Base-by-base conservation (phyloP, 2,329 filamentous ascomycete species). In the Colletotrichum abscissum region DNA sequence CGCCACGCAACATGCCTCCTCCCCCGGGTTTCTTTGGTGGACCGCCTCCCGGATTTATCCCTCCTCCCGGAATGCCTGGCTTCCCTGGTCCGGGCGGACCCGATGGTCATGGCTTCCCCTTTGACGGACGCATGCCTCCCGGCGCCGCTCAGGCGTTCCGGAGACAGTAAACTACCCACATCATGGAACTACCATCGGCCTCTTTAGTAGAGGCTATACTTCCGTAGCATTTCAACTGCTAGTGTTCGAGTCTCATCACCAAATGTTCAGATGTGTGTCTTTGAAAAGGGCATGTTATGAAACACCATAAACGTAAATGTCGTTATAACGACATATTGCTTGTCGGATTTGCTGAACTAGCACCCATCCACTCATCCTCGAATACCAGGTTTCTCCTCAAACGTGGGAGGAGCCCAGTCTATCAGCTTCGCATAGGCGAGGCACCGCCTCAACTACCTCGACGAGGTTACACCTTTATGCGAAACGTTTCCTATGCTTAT, bases 21-120 rank as follows among this genome's bases (percentile, higher is more conserved):
- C 90, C 90, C 5, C 90, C 90, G 1, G 89, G 88, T 12, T 90
- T 91, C 78, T 90, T 86, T 75, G 85, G 82, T 26, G 87, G 86
- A 6, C 85, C 84, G 14, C 83, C 82, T 8, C 83, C 82, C 5
- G 88, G 86, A 22, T 90, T 89, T 77, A 84, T 91, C 78, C 86
- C 84, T 5, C 89, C 86, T 16, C 88, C 88, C 2, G 88, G 86
- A 12, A 87, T 91, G 79, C 86, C 83, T 58, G 88, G 86, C 14
- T 92, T 90, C 78, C 89, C 88, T 75, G 89, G 88, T 16, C 87
- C 85, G 28, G 81, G 82, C 3, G 83, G 80, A 1, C 86, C 85
- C 0, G 88, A 89, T 7, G 83, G 82, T 3, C 82, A 88, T 74
- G 82, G 81, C 1, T 90, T 88, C 6, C 86, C 85, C 2, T 91